Evolutionary conservation across 345 rosid species (phyloP).

Genomic region (Eucalyptus cloeziana): DNA sequence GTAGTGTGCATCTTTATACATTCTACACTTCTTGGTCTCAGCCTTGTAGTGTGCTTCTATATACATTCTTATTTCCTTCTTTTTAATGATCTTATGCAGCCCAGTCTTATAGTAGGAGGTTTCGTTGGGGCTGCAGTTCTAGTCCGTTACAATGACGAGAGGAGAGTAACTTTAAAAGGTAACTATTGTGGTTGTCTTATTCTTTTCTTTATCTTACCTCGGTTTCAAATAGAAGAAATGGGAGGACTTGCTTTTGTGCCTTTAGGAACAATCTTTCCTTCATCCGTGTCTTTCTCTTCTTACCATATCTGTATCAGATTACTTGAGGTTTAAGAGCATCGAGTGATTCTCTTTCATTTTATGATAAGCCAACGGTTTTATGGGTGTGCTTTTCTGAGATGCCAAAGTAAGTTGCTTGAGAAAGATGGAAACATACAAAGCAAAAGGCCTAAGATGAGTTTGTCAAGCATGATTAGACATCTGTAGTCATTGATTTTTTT

Average conservation of each 20-base stretch:
- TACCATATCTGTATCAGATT: neutral
- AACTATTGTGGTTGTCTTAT: neutral
- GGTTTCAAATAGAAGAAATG: neutral
- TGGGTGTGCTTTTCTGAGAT: neutral
- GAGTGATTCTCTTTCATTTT: neutral
- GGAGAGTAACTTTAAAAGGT: slow-evolving; percentile 65
- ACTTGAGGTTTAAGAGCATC: neutral
- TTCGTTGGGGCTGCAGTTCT: slow-evolving; percentile 44
- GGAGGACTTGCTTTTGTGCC: neutral
- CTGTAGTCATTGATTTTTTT: neutral
- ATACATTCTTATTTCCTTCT: neutral
- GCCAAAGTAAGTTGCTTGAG: neutral
- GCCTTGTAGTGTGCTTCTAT: neutral
- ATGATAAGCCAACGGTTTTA: neutral
- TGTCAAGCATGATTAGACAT: neutral
- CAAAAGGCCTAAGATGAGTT: neutral
- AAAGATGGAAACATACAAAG: neutral
- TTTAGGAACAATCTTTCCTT: neutral
- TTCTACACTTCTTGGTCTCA: neutral
- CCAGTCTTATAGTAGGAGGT: slow-evolving; percentile 35
- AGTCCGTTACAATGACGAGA: slow-evolving; percentile 72
- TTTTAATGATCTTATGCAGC: slow-evolving; percentile 26
- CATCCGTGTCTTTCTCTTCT: neutral
- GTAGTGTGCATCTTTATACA: neutral
- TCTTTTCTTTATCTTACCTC: neutral